Percentiles rank a stretch among this genome's conserved stretches.
phyloP scores from a whole-genome alignment of 2,329 filamentous ascomycete species.

The Ambrosiella xylebori region DNA sequence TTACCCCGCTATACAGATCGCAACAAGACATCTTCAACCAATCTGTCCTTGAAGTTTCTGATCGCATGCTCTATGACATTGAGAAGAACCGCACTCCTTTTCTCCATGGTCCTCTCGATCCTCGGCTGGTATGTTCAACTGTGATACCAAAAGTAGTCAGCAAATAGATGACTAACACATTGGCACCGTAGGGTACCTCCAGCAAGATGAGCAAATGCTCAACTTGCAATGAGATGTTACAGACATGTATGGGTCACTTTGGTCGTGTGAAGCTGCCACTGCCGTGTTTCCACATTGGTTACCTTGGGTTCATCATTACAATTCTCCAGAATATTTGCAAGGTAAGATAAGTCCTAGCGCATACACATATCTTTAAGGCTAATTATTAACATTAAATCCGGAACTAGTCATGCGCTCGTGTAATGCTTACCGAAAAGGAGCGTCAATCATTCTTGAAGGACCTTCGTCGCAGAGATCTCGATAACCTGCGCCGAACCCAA shows the following conservation, averaged over 20 bases:
- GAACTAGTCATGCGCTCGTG: slow-evolving; percentile 52
- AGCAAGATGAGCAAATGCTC: slow-evolving; percentile 63
- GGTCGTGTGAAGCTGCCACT: slow-evolving; percentile 81
- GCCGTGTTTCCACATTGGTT: slow-evolving; percentile 90
- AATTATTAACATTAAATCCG: not conserved
- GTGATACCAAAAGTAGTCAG: not conserved
- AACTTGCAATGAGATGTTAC: slow-evolving; percentile 67
- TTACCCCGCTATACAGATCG: slow-evolving; percentile 35
- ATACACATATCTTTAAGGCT: not conserved
- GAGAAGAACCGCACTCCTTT: slow-evolving; percentile 60
- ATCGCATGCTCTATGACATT: slow-evolving; percentile 83
- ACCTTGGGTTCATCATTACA: slow-evolving; percentile 80
- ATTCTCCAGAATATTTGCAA: slow-evolving; percentile 96
- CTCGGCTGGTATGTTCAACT: slow-evolving; percentile 42
- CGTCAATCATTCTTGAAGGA: slow-evolving; percentile 62
- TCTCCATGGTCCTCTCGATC: slow-evolving; percentile 71
- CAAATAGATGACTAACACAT: slow-evolving; percentile 1
- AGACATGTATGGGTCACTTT: slow-evolving; percentile 87
- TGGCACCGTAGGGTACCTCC: slow-evolving; percentile 48
- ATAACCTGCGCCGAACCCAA: slow-evolving; percentile 69
- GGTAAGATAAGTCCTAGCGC: slow-evolving; percentile 18
- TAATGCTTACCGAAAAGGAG: slow-evolving; percentile 67
- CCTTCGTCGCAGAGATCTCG: slow-evolving; percentile 62
- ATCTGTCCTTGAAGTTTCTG: slow-evolving; percentile 85
- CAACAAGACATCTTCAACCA: slow-evolving; percentile 92